Evolutionary conservation across 2,329 filamentous ascomycete genomes (phyloP), one percentile per base, ranked within the genome.

Genomic region (Pseudopyricularia cyperi): DNA sequence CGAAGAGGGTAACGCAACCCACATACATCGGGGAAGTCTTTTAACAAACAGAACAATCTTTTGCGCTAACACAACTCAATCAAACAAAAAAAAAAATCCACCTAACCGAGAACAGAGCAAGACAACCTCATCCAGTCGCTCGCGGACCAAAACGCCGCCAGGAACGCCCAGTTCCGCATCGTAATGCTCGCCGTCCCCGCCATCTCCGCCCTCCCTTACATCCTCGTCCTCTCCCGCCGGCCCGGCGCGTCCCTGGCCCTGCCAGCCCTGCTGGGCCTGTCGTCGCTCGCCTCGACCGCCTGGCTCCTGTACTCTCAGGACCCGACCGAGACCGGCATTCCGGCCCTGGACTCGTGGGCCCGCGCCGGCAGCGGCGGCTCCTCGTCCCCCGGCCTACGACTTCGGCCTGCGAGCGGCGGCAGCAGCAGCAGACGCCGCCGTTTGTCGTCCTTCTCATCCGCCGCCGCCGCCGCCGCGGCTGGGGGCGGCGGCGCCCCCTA

Each of bases 1-100:
- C 63, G 86, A 90, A 67, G 77, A 90, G 75, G 84, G 84, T 83
- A 64, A n/a, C 51, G 57, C 42, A 14, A 30, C 28, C 28, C 4
- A 5, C 28, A 30, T 30, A 5, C 4, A 30, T 4, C 28, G 9
- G 4, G 28, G 28, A 30, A 9, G 5, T 9, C 9, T 30, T 30
- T 4, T 9, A 9, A 30, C 28, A 4, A 30, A 30, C 28, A 4
- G 28, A n/a, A n/a, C n/a, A n/a, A n/a, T n/a, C 9, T 30, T 30
- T 30, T 30, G 28, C 17, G 7, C 51, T 54, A 26, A 54, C 49
- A 5, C 4, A 5, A 19, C 44, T 11, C 4, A 4, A 7, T 12
- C 14, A 33, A 24, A 12, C 48, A 6, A 14, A 37, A 6, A 9
- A 35, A 48, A 22, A 48, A 8, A 7, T 17, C 9, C 44, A 22